Evolutionary conservation across 169 alveolate species (phyloP).

Genomic region (Perkinsus olseni): DNA sequence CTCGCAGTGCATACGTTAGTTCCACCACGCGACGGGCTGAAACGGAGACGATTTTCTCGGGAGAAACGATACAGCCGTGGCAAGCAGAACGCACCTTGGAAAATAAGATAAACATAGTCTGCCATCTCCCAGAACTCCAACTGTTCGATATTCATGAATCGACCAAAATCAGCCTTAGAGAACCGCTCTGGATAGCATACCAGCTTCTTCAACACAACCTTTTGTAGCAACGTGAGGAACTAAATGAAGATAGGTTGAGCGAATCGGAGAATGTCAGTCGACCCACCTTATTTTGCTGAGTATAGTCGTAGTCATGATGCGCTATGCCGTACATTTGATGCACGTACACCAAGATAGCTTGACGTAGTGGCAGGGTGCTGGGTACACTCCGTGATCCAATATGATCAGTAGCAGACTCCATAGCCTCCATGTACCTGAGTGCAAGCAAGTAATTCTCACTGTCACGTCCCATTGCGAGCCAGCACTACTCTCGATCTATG

Average conservation of each 20-base stretch:
- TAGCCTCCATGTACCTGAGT: background rate
- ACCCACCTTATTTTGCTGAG: background rate
- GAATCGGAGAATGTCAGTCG: background rate
- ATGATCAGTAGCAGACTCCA: background rate
- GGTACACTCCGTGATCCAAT: background rate
- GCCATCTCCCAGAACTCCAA: conserved; percentile 2
- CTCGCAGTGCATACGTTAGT: background rate
- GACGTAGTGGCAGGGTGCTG: background rate
- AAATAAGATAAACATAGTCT: background rate
- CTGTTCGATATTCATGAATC: background rate
- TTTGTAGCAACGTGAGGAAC: background rate
- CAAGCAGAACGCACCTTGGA: background rate
- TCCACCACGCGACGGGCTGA: conserved; percentile 4
- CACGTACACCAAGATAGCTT: background rate
- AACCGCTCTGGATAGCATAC: background rate
- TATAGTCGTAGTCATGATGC: background rate
- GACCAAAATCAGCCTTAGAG: background rate
- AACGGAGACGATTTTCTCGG: background rate
- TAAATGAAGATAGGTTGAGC: background rate
- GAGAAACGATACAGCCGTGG: background rate
- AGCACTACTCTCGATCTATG: background rate
- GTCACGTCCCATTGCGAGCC: too few relatives aligned
- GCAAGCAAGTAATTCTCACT: background rate
- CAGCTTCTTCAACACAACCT: background rate
- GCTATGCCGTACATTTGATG: background rate